Conservation (phyloP, 2,329 filamentous ascomycete species). For the Stachybotrys echinatus region DNA sequence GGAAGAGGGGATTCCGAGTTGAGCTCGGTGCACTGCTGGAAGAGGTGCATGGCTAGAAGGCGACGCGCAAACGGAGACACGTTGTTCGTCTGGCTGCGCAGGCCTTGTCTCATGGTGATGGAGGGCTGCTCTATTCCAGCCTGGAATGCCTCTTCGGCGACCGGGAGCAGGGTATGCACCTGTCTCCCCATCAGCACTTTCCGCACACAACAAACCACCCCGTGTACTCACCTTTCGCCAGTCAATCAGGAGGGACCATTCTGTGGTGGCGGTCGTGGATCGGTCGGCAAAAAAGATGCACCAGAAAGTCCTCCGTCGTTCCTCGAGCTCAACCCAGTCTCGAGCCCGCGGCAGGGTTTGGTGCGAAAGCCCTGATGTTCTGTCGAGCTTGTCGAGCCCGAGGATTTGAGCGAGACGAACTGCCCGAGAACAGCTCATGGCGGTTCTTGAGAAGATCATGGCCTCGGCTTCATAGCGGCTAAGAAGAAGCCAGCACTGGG, state of each 20-base stretch:
- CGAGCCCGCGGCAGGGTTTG: slow-evolving; percentile 47
- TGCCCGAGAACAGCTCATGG: slow-evolving; percentile 68
- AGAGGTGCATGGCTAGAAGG: slow-evolving; percentile 66
- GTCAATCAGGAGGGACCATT: slow-evolving; percentile 78
- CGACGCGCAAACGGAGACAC: slow-evolving; percentile 67
- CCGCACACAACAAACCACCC: too few species aligned
- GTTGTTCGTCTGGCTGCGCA: slow-evolving; percentile 39
- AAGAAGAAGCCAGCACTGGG: slow-evolving; percentile 70
- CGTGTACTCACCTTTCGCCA: slow-evolving; percentile 20
- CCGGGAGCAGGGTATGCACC: slow-evolving; percentile 70
- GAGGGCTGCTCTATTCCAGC: slow-evolving; percentile 57
- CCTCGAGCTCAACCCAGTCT: slow-evolving; percentile 68
- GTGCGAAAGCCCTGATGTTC: slow-evolving; percentile 6
- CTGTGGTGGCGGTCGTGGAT: slow-evolving; percentile 77
- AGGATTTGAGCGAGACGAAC: slow-evolving; percentile 69
- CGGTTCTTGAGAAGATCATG: slow-evolving; percentile 75
- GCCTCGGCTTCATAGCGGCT: slow-evolving; percentile 71
- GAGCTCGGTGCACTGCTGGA: slow-evolving; percentile 69
- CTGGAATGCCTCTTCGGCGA: slow-evolving; percentile 68
- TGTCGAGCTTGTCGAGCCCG: slow-evolving; percentile 59
- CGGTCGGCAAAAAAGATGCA: slow-evolving; percentile 70
- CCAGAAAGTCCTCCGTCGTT: slow-evolving; percentile 79
- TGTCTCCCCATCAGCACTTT: slow-evolving; percentile 8
- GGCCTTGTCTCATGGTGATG: slow-evolving; percentile 53
- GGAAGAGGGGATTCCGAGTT: slow-evolving; percentile 63